Base-by-base conservation (phyloP, 73 alveolate genomes). In the Tetrahymena elliotti region DNA sequence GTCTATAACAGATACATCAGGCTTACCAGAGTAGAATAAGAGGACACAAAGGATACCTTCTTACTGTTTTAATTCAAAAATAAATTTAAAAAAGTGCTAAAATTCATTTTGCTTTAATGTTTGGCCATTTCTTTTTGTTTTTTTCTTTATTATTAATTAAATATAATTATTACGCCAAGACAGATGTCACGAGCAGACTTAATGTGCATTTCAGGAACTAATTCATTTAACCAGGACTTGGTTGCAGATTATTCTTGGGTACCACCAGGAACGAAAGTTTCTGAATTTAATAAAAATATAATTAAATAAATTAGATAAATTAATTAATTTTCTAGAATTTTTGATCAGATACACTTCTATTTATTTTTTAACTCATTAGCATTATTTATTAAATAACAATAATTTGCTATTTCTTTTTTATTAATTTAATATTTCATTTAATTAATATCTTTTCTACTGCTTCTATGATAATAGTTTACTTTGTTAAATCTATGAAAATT, bases 251-350 rank as follows among this genome's bases (percentile, higher is more conserved):
- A 96, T 40, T 94, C 98, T 35, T 97, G 98, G 33, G 99, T 96
- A 40, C 99, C 99, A 53, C 99, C 99, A 53, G 98, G 97, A 68
- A 98, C 99, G 95, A 99, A 98, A 93, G 99, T 98, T 96, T 99
- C 99, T 93, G 97, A 4, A 7, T 41, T 41, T 41, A 10, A 4
- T 6, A 38, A 6, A 41, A 41, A 5, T 10, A 54, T 41, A 10
- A 4, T 6, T 7, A 6, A 41, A 41, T 2, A 3, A 54, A 54
- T 13, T 3, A 54, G 37, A 54, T 54, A 54, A 54, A 54, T 54
- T 54, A n/a, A 54, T 54, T n/a, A 54, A 31, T n/a, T 10, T 54
- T 54, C 84, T 54, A 54, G 84, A 54, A 54, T 54, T 54, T 54
- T 54, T 54, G 84, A 54, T 54, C 84, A 54, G 84, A 54, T 54